Base-by-base conservation (phyloP, 2,329 filamentous ascomycete genomes). In the Cordyceps farinosa region DNA sequence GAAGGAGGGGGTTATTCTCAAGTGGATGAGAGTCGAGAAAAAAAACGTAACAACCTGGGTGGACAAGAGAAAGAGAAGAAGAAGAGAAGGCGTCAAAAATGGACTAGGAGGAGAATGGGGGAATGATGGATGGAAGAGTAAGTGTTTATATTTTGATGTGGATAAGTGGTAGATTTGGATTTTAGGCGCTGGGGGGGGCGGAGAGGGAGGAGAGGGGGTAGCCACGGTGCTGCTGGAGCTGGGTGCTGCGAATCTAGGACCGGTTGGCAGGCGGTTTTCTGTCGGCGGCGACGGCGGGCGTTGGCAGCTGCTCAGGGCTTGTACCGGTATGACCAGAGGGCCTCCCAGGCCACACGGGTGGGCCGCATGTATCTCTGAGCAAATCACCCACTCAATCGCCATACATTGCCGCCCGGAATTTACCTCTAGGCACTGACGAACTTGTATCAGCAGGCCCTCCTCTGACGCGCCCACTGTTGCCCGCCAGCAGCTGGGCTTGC, bases 131-230 rank as follows among this genome's bases (percentile, higher is more conserved):
- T 64, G 70, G 67, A 69, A 67, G 69, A 71, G 67, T 62, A 67
- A 66, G 67, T 71, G 70, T 71, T 71, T 71, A 70, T 71, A 70
- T 71, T 71, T 71, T 69, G 68, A 34, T 68, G 69, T 63, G 61
- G 61, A 58, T 58, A 59, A 59, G 54, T 59, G 61, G 70, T 70
- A 69, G 68, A 70, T 68, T 68, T 64, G 66, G 60, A 62, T 64
- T 66, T 65, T 62, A 56, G 60, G 60, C 53, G 61, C 53, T 57
- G 34, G 52, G 59, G 36, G 32, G 32, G 42, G 27, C 27, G 65
- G 42, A 63, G 60, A 59, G 44, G 65, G 64, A 48, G 62, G 63
- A 64, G 63, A 55, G 66, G 64, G 65, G 66, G 51, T 15, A 42
- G 42, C 38, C 53, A 44, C 38, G 38, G 10, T 40, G 38, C 11